Evolutionary conservation across 2,329 filamentous ascomycete genomes (phyloP), one percentile per base, ranked within the genome.

Genomic region (Didymella pomorum): DNA sequence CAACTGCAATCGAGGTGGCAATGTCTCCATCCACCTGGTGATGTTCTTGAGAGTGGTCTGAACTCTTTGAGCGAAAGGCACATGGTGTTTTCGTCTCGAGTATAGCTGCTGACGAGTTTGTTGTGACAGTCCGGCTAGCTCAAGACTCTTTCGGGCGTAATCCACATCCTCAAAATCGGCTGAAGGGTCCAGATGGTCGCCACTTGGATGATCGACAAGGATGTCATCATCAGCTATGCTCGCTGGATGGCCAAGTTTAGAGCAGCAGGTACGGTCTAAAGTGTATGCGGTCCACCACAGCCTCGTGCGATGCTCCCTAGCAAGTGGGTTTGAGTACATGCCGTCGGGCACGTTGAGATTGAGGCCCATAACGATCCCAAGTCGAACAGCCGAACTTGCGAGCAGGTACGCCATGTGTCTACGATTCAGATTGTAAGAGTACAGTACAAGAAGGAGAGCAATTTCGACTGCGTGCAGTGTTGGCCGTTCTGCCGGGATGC

Each of bases 401-500:
- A 82, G 69, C 1, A 74, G 69, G 31, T 81, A 80, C 4, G 80
- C 79, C 1, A 78, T 78, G 31, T 82, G 78, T 0, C 81, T 72
- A 11, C 81, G 71, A 43, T 83, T 83, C 4, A 82, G 64, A 1
- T 75, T 70, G 0, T 80, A 72, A 0, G 80, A 81, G 52, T 81
- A 83, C 4, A 82, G 73, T 0, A 82, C 80, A 14, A 83, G 73
- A 3, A 83, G 71, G 1, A 82, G 64, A 73, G 31, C 31, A 7
- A 35, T 35, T n/a, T 35, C 31, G 31, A 35, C 31, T 35, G 31
- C 31, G 7, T 35, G 16, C 31, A 35, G 18, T 7, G 31, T 35
- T 18, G 31, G 31, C 16, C 31, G 31, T 35, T 35, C 31, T 35
- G 31, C 31, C 4, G 31, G 31, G 9, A 35, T 35, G 16, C 31